phyloP scores from a whole-genome alignment of 176 grass and related monocot species.

The Cocos nucifera region DNA sequence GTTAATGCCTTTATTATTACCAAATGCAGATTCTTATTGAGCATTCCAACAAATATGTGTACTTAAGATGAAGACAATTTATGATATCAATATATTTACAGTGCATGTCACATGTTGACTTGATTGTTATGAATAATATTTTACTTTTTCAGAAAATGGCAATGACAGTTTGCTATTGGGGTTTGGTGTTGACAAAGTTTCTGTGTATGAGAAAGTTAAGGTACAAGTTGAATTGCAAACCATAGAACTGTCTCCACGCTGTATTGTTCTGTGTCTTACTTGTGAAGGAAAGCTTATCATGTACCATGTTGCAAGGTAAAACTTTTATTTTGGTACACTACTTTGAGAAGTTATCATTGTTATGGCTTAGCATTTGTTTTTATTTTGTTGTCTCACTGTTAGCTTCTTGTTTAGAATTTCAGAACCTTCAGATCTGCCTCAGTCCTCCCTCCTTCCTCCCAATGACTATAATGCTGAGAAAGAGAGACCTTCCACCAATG shows the following conservation, averaged over 20 bases:
- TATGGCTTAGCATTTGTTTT: slow-evolving; percentile 5
- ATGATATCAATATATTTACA: no score
- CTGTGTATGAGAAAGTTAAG: slow-evolving; percentile 70
- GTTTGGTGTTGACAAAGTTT: slow-evolving; percentile 87
- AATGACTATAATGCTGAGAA: slow-evolving; percentile 26
- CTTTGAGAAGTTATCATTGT: background rate
- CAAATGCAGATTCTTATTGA: no score
- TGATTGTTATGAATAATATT: background rate
- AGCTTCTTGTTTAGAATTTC: slow-evolving; percentile 57
- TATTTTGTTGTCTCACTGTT: slow-evolving; percentile 20
- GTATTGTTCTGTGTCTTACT: slow-evolving; percentile 80
- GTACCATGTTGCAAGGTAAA: slow-evolving; percentile 80
- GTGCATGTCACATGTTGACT: no score
- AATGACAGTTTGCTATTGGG: slow-evolving; percentile 94
- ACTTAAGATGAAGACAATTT: no score
- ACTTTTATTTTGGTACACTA: background rate
- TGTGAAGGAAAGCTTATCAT: slow-evolving; percentile 75
- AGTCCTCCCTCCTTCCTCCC: slow-evolving; percentile 27
- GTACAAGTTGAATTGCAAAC: slow-evolving; percentile 48
- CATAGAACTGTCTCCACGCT: slow-evolving; percentile 71
- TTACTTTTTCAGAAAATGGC: slow-evolving; percentile 60
- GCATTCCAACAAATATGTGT: no score
- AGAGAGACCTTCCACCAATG: background rate
- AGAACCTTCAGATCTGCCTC: slow-evolving; percentile 76
- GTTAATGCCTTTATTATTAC: no score